phyloP scores from a whole-genome alignment of 495 filamentous ascomycete genomes.

The Aspergillus wentii region DNA sequence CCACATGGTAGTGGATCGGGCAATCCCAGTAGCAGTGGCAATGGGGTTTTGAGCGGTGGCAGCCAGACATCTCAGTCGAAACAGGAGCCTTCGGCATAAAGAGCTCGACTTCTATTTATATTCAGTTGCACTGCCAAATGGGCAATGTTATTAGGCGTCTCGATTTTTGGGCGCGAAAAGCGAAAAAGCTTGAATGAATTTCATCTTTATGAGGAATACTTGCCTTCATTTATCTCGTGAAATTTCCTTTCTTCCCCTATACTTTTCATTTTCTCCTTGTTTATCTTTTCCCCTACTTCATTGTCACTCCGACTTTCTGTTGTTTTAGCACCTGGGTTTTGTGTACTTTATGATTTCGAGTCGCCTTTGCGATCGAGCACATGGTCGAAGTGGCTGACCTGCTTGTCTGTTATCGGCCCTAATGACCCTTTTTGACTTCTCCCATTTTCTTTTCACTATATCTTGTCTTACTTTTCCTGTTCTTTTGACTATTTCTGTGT shows the following conservation, averaged over 20 bases:
- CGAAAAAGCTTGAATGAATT: slow-evolving; percentile 1
- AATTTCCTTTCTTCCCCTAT: not conserved
- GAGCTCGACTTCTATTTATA: not conserved
- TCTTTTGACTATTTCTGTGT: too few relatives aligned
- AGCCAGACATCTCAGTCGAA: slow-evolving; percentile 30
- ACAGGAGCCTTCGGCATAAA: slow-evolving; percentile 27
- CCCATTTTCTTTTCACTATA: too few relatives aligned
- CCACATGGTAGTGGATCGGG: slow-evolving; percentile 35
- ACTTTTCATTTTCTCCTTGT: slow-evolving; percentile 1
- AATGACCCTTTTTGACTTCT: too few relatives aligned
- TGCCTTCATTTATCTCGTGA: not conserved
- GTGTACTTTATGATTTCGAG: slow-evolving; percentile 11
- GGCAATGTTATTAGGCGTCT: too few relatives aligned
- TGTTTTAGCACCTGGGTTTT: slow-evolving; percentile 12
- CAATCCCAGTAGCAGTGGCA: slow-evolving; percentile 23
- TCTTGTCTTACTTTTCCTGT: too few relatives aligned
- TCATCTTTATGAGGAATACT: slow-evolving; percentile 1
- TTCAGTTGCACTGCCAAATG: too few relatives aligned
- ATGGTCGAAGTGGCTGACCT: too few relatives aligned
- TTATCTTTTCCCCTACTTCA: slow-evolving; percentile 1
- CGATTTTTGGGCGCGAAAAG: too few relatives aligned
- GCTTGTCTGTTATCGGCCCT: not conserved
- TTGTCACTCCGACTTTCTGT: slow-evolving; percentile 4
- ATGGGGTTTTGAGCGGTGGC: slow-evolving; percentile 23
- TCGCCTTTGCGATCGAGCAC: slow-evolving; percentile 1